Evolutionary conservation across 257 asterid genomes (phyloP), one percentile per base, ranked within the genome.

Genomic region (Eustoma russellianum): DNA sequence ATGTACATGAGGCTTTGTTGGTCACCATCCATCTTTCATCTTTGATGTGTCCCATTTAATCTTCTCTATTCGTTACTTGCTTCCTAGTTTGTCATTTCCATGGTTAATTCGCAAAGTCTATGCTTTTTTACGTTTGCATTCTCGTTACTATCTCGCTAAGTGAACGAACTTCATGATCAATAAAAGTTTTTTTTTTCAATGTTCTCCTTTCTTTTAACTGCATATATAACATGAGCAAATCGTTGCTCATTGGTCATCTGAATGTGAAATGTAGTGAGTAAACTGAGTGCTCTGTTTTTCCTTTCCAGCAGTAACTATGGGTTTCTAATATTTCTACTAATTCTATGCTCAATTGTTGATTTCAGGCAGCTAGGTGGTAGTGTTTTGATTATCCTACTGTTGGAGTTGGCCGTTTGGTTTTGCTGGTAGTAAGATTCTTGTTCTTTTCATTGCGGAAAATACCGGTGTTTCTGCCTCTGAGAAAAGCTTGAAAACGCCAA

Each of bases 401-500:
- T 53, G 34, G 40, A 44, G 33, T 13, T 19, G 17, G 13, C 48
- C 17, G 8, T 0, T 10, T 10, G 48, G 49, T 50, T 56, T 40
- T 17, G 53, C 40, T 38, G 40, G 18, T n/a, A n/a, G n/a, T n/a
- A n/a, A n/a, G n/a, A n/a, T 15, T n/a, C 47, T 11, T 5, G 9
- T 17, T 15, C 3, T 11, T 33, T 7, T 17, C 67, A 85, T 88
- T 95, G 82, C 83, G 19, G 86, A 77, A 33, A 56, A 56, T 60
- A 47, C 64, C 59, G 57, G 41, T 17, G 54, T 40, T 50, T 41
- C 61, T 35, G 17, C 61, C 18, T 47, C 75, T 0, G 45, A 62
- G 50, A 60, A 50, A n/a, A 79, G 59, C 52, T 70, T 78, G 79
- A 72, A 73, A 55, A n/a, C 75, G 35, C 98, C 96, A 2, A 41